Evolutionary conservation across 2,329 filamentous ascomycete genomes (phyloP), one percentile per base, ranked within the genome.

Genomic region (Fusarium nelsonii): DNA sequence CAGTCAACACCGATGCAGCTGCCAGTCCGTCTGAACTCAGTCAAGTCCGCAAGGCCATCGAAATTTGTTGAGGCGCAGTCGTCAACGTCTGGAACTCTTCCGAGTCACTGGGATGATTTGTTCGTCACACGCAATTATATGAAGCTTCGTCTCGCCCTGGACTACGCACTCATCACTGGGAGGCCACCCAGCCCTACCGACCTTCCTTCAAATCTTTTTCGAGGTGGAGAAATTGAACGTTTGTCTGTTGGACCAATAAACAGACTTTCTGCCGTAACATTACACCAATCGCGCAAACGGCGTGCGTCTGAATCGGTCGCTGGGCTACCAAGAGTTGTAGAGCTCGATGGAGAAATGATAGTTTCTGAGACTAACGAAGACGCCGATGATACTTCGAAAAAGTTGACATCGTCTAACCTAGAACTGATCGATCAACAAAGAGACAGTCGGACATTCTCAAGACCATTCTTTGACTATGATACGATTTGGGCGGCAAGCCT

Each of bases 401-500:
- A 46, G 1, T 0, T 20, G 3, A 9, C 3, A 1, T 16, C n/a
- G n/a, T 10, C 3, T 4, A 10, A 34, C n/a, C 26, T 18, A 18
- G 45, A 40, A 8, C 1, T 39, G 2, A 15, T 11, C 6, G 5
- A 33, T 4, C 45, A 15, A 6, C 44, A 23, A 8, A 28, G 49
- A 4, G 50, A 28, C 3, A 7, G 0, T 6, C 20, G 26, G 7
- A 8, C 23, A 3, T 8, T 37, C 2, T 20, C 44, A 8, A 8
- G 51, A 1, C 37, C 61, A 1, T 55, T 44, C 16, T 63, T 64
- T 20, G 59, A 63, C 7, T 63, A 63, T 8, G 61, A 63, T 26
- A 43, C 59, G 4, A 63, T 63, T 16, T 63, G 61, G 61, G 61
- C 61, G 12, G 59, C 61, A 1, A 63, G 48, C 10, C 15, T 63